These are phyloP conservation scores for Thelephora aurantiotincta DNA, from an alignment of 768 basidiomycete species.

Conservation along the genomic window DNA sequence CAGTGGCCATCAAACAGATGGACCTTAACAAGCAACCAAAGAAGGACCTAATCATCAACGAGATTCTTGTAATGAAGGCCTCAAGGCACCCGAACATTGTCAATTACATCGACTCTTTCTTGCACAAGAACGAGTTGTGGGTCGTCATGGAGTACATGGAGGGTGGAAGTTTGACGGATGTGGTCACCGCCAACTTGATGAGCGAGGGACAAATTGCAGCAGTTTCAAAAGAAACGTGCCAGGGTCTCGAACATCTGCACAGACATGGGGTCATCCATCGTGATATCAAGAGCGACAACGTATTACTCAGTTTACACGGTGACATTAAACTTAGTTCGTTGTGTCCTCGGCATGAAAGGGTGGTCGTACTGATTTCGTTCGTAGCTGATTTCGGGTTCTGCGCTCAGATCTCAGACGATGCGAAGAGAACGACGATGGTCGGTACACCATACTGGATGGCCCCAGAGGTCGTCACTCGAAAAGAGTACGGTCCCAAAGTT, in stretches of 20 bases:
- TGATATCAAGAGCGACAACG: conserved; percentile 98
- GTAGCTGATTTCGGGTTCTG: conserved; percentile 98
- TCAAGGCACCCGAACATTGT: conserved; percentile 98
- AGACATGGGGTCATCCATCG: conserved; percentile 95
- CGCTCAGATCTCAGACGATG: conserved; percentile 84
- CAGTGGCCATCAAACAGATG: conserved; percentile 99
- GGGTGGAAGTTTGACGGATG: conserved; percentile 87
- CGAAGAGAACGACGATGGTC: conserved; percentile 96
- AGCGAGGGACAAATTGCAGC: conserved; percentile 98
- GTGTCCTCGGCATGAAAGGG: not conserved
- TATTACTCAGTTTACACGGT: conserved; percentile 80
- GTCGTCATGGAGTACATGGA: conserved; percentile 99
- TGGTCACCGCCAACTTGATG: conserved; percentile 93
- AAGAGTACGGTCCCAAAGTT: conserved; percentile 97
- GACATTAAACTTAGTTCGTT: conserved; percentile 93
- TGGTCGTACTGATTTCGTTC: conserved; percentile 1
- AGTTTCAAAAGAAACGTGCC: conserved; percentile 82
- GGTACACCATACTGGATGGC: conserved; percentile 99
- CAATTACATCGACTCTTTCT: conserved; percentile 97
- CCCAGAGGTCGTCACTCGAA: conserved; percentile 92
- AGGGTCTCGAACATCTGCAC: conserved; percentile 91
- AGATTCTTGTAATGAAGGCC: conserved; percentile 97
- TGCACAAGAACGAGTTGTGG: conserved; percentile 97
- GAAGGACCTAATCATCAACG: conserved; percentile 99
- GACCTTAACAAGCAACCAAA: conserved; percentile 99